These are phyloP conservation scores for Talaromyces ruber DNA, from an alignment of 495 filamentous ascomycete species.

Conservation along the genomic window DNA sequence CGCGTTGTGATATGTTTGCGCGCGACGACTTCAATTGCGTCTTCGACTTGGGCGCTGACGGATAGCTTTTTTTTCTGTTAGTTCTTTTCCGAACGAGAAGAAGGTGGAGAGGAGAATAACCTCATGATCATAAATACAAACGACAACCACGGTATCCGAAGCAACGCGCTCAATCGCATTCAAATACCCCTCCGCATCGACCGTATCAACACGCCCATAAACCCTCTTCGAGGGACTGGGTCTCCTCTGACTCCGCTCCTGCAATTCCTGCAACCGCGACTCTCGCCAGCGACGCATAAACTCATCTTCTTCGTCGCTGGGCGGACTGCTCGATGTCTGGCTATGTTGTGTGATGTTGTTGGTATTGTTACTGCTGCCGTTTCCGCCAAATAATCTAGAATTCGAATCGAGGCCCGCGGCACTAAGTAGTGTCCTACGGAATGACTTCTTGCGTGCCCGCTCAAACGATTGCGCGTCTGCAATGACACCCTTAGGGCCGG, in stretches of 20 bases:
- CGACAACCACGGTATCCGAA: conserved; percentile 79
- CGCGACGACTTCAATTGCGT: conserved; percentile 65
- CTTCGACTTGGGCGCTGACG: conserved; percentile 67
- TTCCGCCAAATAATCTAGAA: background rate
- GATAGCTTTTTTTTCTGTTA: conserved; percentile 48
- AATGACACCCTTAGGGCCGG: conserved; percentile 98
- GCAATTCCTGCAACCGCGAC: conserved; percentile 67
- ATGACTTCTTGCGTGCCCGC: conserved; percentile 61
- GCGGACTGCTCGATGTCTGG: conserved; percentile 19
- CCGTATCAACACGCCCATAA: conserved; percentile 70
- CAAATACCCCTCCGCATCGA: conserved; percentile 86
- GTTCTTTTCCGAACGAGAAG: conserved; percentile 5
- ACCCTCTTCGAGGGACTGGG: conserved; percentile 60
- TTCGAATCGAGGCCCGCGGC: conserved; percentile 20
- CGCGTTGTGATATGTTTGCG: conserved; percentile 58
- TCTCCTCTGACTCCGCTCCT: conserved; percentile 45
- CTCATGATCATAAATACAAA: conserved; percentile 86
- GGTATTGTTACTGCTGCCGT: background rate
- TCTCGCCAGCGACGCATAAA: conserved; percentile 81
- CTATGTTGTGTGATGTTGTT: conserved; percentile 21
- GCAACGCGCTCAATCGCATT: conserved; percentile 89
- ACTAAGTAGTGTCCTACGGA: conserved; percentile 39
- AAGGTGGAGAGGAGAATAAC: conserved; percentile 39
- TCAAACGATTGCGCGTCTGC: conserved; percentile 91
- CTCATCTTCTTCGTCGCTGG: conserved; percentile 62